Base-by-base conservation (phyloP, 805 yeast genomes). In the Nakazawaea molendinolei region DNA sequence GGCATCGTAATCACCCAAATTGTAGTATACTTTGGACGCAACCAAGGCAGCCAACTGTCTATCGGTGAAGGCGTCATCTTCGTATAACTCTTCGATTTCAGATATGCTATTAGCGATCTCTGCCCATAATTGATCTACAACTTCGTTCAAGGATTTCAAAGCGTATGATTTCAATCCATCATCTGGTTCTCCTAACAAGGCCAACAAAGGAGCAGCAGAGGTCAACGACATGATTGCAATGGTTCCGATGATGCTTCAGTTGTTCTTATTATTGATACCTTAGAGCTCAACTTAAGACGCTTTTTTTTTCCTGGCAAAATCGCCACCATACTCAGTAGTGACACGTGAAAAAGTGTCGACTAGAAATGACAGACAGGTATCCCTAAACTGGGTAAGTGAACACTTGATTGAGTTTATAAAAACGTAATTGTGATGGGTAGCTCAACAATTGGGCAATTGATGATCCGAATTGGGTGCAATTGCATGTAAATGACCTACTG, bases 41-140 rank as follows among this genome's bases (percentile, higher is more conserved):
- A 92, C 74, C 41, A 92, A 67, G 2, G 98, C 97, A 7, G 97
- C 97, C 52, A 90, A 69, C 31, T 74, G 63, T 48, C 94, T 74
- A 43, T 82, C 77, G 37, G 77, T 76, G 59, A 90, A 92, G 17
- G 69, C 58, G 41, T 73, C 70, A 56, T 90, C 95, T 61, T 92
- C 97, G 51, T 80, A 87, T 37, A 92, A 66, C 45, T 86, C 95
- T 63, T 92, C 98, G 51, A 92, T 83, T 38, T 84, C 87, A 20
- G 85, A 67, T 43, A 92, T 75, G 52, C 74, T 79, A 61, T 92
- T 92, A 40, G 98, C 95, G 40, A 92, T 84, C 65, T 92, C 97
- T 3, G 98, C 86, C 98, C 98, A 92, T 41, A 86, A 70, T 58
- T 86, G 89, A 62, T 87, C 95, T 34, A 86, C 96, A 34, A 83